phyloP scores from a whole-genome alignment of 768 basidiomycete genomes.

The Termitomyces sp. region DNA sequence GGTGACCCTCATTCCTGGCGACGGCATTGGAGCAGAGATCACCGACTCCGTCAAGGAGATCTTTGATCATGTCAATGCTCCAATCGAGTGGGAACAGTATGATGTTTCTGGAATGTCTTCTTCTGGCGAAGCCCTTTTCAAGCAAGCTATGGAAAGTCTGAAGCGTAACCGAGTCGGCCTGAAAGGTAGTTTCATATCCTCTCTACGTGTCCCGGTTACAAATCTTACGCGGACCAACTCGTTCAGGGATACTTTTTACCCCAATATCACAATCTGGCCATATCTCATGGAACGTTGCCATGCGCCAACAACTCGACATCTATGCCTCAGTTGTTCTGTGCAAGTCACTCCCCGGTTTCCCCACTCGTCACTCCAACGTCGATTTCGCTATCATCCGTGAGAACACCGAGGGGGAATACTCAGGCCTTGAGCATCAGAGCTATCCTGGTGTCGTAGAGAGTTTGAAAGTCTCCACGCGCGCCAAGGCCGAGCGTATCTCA shows the following conservation, averaged over 20 bases:
- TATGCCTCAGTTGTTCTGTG: slow-evolving; percentile 98
- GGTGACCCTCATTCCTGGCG: slow-evolving; percentile 97
- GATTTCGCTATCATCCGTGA: slow-evolving; percentile 99
- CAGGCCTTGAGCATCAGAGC: slow-evolving; percentile 95
- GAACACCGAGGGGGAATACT: slow-evolving; percentile 99
- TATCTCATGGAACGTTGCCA: slow-evolving; percentile 99
- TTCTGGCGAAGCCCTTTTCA: slow-evolving; percentile 91
- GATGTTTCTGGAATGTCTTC: slow-evolving; percentile 96
- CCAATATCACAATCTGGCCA: slow-evolving; percentile 95
- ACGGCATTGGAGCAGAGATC: slow-evolving; percentile 96
- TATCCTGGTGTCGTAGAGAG: slow-evolving; percentile 98
- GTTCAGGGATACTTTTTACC: slow-evolving; percentile 92
- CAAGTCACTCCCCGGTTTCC: slow-evolving; percentile 95
- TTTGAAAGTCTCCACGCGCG: slow-evolving; percentile 93
- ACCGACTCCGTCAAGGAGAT: slow-evolving; percentile 99
- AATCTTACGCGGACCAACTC: background rate
- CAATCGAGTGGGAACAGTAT: slow-evolving; percentile 99
- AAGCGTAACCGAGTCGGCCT: slow-evolving; percentile 97
- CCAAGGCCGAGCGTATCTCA: slow-evolving; percentile 93
- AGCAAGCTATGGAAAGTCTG: slow-evolving; percentile 95
- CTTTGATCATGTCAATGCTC: slow-evolving; percentile 95
- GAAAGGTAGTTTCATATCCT: slow-evolving; percentile 63
- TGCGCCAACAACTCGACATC: slow-evolving; percentile 99
- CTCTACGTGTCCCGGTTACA: background rate
- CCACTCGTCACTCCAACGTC: slow-evolving; percentile 93